These are phyloP conservation scores for Haplographium delicatum DNA, from an alignment of 495 filamentous ascomycete species.

Conservation along the genomic window DNA sequence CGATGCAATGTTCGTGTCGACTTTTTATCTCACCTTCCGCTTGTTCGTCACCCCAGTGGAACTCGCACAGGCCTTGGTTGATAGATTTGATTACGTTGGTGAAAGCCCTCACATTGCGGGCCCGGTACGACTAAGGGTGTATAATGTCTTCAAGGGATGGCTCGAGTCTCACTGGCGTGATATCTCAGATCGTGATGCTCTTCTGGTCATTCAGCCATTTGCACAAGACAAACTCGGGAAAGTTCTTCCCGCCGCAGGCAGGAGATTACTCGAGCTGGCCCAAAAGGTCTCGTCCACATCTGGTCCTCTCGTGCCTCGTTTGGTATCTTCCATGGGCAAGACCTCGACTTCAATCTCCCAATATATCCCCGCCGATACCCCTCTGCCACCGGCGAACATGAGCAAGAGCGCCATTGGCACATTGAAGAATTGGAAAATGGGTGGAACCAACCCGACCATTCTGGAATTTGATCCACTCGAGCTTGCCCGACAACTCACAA, in stretches of 20 bases:
- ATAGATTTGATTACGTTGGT: slow-evolving; percentile 87
- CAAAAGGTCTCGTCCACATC: slow-evolving; percentile 74
- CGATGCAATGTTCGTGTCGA: slow-evolving; percentile 85
- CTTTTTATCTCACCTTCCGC: slow-evolving; percentile 96
- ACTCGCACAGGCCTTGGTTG: slow-evolving; percentile 74
- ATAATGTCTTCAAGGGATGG: slow-evolving; percentile 97
- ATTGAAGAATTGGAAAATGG: slow-evolving; percentile 68
- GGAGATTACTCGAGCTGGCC: slow-evolving; percentile 69
- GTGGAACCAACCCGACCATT: slow-evolving; percentile 65
- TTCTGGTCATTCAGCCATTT: slow-evolving; percentile 72
- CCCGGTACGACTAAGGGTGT: slow-evolving; percentile 84
- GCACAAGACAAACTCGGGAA: slow-evolving; percentile 63
- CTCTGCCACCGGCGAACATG: slow-evolving; percentile 63
- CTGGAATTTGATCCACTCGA: slow-evolving; percentile 93
- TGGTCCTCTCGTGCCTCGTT: slow-evolving; percentile 75
- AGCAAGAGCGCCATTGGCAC: slow-evolving; percentile 70
- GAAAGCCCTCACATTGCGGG: slow-evolving; percentile 65
- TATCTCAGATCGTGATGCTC: slow-evolving; percentile 66
- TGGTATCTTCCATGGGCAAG: slow-evolving; percentile 86
- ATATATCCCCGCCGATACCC: slow-evolving; percentile 63
- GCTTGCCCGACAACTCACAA: slow-evolving; percentile 85
- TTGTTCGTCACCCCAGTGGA: slow-evolving; percentile 81
- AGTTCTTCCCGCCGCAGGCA: slow-evolving; percentile 69
- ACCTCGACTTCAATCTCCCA: slow-evolving; percentile 66
- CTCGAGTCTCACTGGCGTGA: slow-evolving; percentile 93